A percentile compares a stretch with the other conserved stretches of the same genome.
These are phyloP conservation scores for Pseudogymnoascus sp. DNA, from an alignment of 2,329 filamentous ascomycete species.

Conservation along the genomic window DNA sequence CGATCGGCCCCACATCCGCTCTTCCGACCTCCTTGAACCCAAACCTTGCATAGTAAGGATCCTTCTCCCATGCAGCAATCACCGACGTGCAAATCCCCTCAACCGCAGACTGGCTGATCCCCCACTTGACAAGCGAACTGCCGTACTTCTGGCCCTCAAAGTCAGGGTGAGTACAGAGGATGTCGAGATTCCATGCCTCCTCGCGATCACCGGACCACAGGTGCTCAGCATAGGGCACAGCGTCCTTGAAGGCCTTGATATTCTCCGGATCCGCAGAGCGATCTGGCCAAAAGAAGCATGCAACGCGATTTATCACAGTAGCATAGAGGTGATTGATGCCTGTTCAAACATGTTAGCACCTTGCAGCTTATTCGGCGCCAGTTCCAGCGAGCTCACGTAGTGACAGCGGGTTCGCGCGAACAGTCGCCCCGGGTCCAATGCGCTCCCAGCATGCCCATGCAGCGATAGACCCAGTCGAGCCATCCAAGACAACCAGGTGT, in stretches of 20 bases:
- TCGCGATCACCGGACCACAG: slow-evolving; percentile 27
- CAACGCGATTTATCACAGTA: slow-evolving; percentile 12
- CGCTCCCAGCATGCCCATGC: slow-evolving; percentile 24
- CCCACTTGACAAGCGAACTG: slow-evolving; percentile 35
- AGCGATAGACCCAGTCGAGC: slow-evolving; percentile 18
- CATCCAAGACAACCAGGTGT: slow-evolving; percentile 25
- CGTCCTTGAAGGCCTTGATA: slow-evolving; percentile 20
- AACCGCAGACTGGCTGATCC: slow-evolving; percentile 30
- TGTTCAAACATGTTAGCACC: slow-evolving; percentile 10
- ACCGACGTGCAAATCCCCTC: slow-evolving; percentile 35
- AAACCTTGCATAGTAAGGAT: slow-evolving; percentile 32
- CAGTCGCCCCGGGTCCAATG: slow-evolving; percentile 13
- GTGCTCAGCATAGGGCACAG: slow-evolving; percentile 19
- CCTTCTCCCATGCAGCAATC: slow-evolving; percentile 32
- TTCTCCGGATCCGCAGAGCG: slow-evolving; percentile 20
- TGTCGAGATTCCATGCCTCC: slow-evolving; percentile 34
- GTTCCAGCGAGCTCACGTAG: neutral
- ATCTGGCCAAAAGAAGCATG: slow-evolving; percentile 20
- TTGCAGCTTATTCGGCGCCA: slow-evolving; percentile 17
- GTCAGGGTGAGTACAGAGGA: slow-evolving; percentile 33
- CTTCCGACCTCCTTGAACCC: slow-evolving; percentile 30
- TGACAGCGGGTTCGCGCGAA: neutral
- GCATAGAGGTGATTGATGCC: slow-evolving; percentile 7
- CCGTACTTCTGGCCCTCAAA: slow-evolving; percentile 33
- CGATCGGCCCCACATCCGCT: slow-evolving; percentile 28